phyloP scores from a whole-genome alignment of 2,329 filamentous ascomycete species.

The Harringtonia aguacate region DNA sequence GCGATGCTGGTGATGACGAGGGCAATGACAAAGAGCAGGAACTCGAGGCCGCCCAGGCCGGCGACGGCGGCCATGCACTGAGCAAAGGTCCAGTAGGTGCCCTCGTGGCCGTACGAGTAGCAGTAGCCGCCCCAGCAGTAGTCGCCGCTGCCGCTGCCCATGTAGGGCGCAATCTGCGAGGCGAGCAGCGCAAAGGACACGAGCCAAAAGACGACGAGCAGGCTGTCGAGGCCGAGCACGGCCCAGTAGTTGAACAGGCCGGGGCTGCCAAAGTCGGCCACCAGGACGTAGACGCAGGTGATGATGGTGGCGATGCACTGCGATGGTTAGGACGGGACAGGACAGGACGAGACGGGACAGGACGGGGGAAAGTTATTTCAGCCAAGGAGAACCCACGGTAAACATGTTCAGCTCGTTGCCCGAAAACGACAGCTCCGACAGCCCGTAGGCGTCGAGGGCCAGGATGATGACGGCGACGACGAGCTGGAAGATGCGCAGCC shows the following conservation, averaged over 20 bases:
- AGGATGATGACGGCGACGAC: slow-evolving; percentile 33
- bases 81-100: slow-evolving; percentile 9
- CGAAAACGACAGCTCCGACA: slow-evolving; percentile 21
- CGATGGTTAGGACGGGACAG: not conserved
- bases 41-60: slow-evolving; percentile 29
- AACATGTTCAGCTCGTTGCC: slow-evolving; percentile 24
- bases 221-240: slow-evolving; percentile 37
- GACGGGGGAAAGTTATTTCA: too few species aligned
- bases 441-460: slow-evolving; percentile 35
- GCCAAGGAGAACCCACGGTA: slow-evolving; percentile 22
- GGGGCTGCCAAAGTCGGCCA: slow-evolving; percentile 28
- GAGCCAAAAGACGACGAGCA: slow-evolving; percentile 43
- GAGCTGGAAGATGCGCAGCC: slow-evolving; percentile 33
- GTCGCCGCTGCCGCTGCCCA: slow-evolving; percentile 10
- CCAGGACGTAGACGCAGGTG: slow-evolving; percentile 33
- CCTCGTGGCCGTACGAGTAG: slow-evolving; percentile 13
- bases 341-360: not conserved
- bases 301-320: slow-evolving; percentile 33
- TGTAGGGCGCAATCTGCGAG: slow-evolving; percentile 19
- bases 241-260: slow-evolving; percentile 42
- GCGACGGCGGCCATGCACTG: slow-evolving; percentile 23
- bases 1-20: slow-evolving; percentile 29
- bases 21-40: slow-evolving; percentile 29
- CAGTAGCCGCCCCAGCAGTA: slow-evolving; percentile 17
- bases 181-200: slow-evolving; percentile 30